Percentiles rank a stretch among this genome's conserved stretches.
These are phyloP conservation scores for Chlorella sp. DNA, from an alignment of 139 green algal genomes.

Conservation along the genomic window DNA sequence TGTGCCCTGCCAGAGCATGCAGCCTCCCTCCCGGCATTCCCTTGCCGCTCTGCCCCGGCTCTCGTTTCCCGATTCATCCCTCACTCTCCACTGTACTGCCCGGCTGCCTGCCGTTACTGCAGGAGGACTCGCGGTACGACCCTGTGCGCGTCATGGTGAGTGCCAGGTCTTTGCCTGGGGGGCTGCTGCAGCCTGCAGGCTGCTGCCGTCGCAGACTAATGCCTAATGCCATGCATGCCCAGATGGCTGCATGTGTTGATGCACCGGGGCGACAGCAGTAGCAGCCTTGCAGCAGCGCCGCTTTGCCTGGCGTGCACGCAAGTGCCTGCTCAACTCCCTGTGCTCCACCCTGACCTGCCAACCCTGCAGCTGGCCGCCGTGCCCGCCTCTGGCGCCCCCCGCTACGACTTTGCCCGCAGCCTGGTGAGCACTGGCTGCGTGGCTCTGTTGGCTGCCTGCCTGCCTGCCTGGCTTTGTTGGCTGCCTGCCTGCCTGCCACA, in stretches of 20 bases:
- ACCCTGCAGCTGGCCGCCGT: constrained; percentile 10
- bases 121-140: constrained; percentile 3
- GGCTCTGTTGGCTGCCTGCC: background rate
- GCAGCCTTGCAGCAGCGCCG: no score
- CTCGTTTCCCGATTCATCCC: background rate
- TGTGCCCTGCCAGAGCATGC: background rate
- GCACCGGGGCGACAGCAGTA: no score
- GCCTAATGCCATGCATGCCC: no score
- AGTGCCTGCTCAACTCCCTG: no score
- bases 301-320: no score
- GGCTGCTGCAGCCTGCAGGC: no score
- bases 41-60: background rate
- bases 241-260: no score
- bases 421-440: background rate
- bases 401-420: constrained; percentile 41
- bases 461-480: background rate
- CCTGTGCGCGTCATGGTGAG: no score
- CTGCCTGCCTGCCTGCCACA: background rate
- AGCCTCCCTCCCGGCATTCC: no score
- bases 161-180: no score
- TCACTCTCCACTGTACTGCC: background rate
- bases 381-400: background rate
- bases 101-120: background rate
- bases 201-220: no score
- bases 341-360: no score